Conservation (phyloP, 306 rosid species). For the barrel medic (Medicago truncatula) region DNA sequence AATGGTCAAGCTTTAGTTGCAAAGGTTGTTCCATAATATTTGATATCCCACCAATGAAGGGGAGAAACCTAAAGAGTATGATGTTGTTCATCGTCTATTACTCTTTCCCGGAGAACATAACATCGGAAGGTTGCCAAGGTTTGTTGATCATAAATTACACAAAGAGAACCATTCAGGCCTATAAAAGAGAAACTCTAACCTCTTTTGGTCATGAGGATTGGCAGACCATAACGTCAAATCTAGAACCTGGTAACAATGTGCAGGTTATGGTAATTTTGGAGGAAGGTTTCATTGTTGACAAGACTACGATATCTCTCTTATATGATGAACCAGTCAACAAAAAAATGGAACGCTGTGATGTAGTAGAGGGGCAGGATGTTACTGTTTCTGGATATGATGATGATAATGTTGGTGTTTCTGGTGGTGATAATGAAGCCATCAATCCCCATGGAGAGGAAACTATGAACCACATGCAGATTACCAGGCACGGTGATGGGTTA, state of each 20-base stretch:
- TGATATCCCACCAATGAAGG: background rate
- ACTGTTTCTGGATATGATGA: background rate
- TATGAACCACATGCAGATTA: too few species aligned
- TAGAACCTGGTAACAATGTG: constrained; percentile 10
- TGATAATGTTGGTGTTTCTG: background rate
- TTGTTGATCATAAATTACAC: background rate
- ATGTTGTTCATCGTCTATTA: background rate
- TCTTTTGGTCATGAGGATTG: background rate
- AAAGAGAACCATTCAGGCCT: background rate
- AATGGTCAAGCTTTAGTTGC: background rate
- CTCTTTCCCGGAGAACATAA: background rate
- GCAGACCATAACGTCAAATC: background rate
- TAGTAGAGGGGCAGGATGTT: background rate
- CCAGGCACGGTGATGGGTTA: too few species aligned
- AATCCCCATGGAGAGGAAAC: too few species aligned
- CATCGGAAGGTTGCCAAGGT: background rate
- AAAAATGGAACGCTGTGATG: background rate
- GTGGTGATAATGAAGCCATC: too few species aligned
- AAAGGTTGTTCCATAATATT: background rate
- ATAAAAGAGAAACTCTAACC: background rate
- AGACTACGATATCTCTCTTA: background rate
- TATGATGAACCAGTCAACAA: background rate
- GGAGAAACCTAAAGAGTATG: background rate
- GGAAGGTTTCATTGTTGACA: background rate
- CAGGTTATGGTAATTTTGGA: background rate